Conservation (phyloP, 768 basidiomycete genomes). For the Auriscalpium vulgare region DNA sequence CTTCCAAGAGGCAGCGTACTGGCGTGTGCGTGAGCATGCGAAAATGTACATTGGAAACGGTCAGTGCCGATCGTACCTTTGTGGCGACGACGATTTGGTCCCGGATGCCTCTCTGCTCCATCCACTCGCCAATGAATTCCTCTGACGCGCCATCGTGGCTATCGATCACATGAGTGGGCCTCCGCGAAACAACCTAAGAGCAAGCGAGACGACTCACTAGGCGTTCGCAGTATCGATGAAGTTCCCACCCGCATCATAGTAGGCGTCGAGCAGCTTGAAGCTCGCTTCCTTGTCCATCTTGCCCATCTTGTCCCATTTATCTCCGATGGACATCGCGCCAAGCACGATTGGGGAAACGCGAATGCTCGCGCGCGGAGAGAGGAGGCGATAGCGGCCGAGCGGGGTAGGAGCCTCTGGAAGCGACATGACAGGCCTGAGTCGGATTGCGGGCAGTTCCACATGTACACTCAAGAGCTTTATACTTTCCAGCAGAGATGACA, state of each 20-base stretch:
- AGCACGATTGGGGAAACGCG: conserved; percentile 31
- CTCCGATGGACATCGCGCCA: conserved; percentile 32
- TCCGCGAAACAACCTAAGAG: not conserved
- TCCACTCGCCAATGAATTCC: conserved; percentile 35
- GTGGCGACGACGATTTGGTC: conserved; percentile 31
- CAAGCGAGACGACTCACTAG: conserved; percentile 18
- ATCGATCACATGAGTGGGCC: not conserved
- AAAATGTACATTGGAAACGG: not conserved
- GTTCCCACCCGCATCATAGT: conserved; percentile 27
- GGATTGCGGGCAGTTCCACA: no score
- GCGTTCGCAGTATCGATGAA: conserved; percentile 30
- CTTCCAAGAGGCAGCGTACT: conserved; percentile 23
- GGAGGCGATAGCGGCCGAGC: conserved; percentile 24
- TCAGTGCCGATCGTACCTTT: conserved; percentile 9
- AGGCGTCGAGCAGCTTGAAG: conserved; percentile 33
- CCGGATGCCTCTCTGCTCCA: conserved; percentile 25
- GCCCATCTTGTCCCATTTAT: conserved; percentile 28
- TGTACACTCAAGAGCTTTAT: no score
- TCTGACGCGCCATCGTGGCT: conserved; percentile 23
- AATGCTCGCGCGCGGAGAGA: conserved; percentile 27
- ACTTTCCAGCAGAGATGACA: no score
- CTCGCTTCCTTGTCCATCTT: conserved; percentile 27
- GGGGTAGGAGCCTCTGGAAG: conserved; percentile 10
- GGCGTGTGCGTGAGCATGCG: not conserved
- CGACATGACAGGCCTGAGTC: no score